Conservation (phyloP, 495 filamentous ascomycete species). For the Penicillium chermesinum region DNA sequence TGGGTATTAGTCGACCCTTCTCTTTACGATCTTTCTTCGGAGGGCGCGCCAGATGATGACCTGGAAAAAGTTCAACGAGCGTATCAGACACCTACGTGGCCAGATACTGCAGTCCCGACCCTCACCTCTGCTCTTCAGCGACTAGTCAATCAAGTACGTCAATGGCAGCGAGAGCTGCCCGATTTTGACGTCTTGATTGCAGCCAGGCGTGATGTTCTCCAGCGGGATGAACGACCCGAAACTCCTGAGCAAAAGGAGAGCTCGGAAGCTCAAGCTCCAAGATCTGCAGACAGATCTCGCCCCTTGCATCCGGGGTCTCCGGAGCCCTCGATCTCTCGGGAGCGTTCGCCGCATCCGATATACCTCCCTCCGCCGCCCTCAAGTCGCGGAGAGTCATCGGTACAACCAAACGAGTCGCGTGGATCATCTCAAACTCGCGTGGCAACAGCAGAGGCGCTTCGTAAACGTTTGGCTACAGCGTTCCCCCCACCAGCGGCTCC, state of each 20-base stretch:
- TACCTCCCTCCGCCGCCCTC: slow-evolving; percentile 11
- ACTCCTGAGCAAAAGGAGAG: slow-evolving; percentile 17
- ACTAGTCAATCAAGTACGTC: slow-evolving; percentile 59
- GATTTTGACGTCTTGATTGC: slow-evolving; percentile 73
- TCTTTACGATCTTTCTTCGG: slow-evolving; percentile 24
- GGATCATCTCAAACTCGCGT: slow-evolving; percentile 25
- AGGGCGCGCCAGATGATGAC: slow-evolving; percentile 8
- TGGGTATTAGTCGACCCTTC: slow-evolving; percentile 79
- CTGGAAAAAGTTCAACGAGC: slow-evolving; percentile 26
- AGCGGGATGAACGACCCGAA: slow-evolving; percentile 27
- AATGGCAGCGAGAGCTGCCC: slow-evolving; percentile 63
- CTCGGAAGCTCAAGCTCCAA: slow-evolving; percentile 18
- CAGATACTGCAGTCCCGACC: slow-evolving; percentile 30
- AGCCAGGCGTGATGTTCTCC: slow-evolving; percentile 54
- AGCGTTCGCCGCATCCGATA: slow-evolving; percentile 15
- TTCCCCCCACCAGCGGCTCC: slow-evolving; percentile 25
- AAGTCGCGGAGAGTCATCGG: slow-evolving; percentile 18
- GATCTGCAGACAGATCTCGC: slow-evolving; percentile 34
- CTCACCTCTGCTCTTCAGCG: slow-evolving; percentile 37
- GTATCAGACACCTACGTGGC: slow-evolving; percentile 37
- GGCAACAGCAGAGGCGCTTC: slow-evolving; percentile 31
- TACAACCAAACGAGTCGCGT: slow-evolving; percentile 24
- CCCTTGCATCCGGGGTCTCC: slow-evolving; percentile 53
- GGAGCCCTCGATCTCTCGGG: slow-evolving; percentile 43
- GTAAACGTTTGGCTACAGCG: slow-evolving; percentile 34